Conservation (phyloP, 2,329 filamentous ascomycete species). For the Gliomastix tumulicola region DNA sequence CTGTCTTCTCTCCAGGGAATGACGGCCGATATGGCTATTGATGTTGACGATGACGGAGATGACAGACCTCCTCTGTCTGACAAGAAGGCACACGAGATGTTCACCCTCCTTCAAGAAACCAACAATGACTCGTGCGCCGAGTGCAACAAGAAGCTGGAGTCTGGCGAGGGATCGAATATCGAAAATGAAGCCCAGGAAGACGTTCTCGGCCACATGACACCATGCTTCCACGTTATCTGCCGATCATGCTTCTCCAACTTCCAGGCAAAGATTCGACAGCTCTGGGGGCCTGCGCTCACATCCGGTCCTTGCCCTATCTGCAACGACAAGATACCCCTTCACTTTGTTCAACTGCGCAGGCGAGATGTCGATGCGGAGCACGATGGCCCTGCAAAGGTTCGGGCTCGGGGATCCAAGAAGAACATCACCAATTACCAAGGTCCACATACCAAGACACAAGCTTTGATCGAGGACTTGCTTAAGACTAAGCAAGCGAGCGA, state of each 20-base stretch:
- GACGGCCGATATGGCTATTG: slow-evolving; percentile 79
- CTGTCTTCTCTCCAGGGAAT: slow-evolving; percentile 72
- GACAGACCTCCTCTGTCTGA: slow-evolving; percentile 52
- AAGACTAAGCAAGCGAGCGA: slow-evolving; percentile 56
- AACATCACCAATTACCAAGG: slow-evolving; percentile 70
- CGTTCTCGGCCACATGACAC: slow-evolving; percentile 70
- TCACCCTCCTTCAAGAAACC: slow-evolving; percentile 76
- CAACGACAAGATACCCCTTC: slow-evolving; percentile 51
- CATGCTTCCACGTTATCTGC: slow-evolving; percentile 84
- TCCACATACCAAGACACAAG: slow-evolving; percentile 86
- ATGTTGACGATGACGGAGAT: slow-evolving; percentile 70
- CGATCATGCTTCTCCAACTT: slow-evolving; percentile 60
- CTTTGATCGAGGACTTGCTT: slow-evolving; percentile 69
- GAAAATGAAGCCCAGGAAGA: slow-evolving; percentile 55
- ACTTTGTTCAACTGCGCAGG: slow-evolving; percentile 63
- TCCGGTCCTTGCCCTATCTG: slow-evolving; percentile 62
- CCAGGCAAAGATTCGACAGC: slow-evolving; percentile 40
- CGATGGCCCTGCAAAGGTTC: slow-evolving; percentile 36
- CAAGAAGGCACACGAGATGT: slow-evolving; percentile 77
- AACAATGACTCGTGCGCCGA: slow-evolving; percentile 66
- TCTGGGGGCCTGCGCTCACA: slow-evolving; percentile 25
- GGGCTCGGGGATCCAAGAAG: slow-evolving; percentile 27
- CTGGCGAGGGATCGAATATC: slow-evolving; percentile 46
- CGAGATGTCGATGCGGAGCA: slow-evolving; percentile 51
- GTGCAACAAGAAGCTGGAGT: slow-evolving; percentile 60